Evolutionary conservation across 352 stramenopile genomes (phyloP), one percentile per base, ranked within the genome.

Genomic region (Globisporangium abappressorium): DNA sequence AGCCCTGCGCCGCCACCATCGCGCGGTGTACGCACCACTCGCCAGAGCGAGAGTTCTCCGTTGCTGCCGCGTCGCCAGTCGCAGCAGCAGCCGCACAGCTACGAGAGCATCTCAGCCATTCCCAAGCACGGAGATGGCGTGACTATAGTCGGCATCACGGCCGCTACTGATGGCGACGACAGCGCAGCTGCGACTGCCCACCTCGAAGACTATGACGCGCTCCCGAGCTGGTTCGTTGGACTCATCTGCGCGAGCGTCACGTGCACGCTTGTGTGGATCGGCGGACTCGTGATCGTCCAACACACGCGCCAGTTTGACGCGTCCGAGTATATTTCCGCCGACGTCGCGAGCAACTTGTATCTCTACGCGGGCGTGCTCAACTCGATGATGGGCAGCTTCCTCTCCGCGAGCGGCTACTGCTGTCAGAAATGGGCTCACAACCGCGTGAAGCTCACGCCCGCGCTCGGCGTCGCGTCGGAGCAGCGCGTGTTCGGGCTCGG

Each of bases 381-480:
- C 72, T 91, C 83, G 51, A 62, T 93, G 53, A 71, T 93, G 14
- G 85, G 85, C 24, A 90, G 81, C 36, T 93, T 92, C 54, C 72
- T 93, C 49, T 91, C 83, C 3, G 85, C 85, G 47, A 92, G 85
- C 41, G 85, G 85, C 65, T 93, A 93, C 58, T 93, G 83, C 71
- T 93, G 85, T 61, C 85, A 93, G 62, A 93, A 93, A 59, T 83
- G 76, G 53, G 83, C 85, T 24, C 85, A 93, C 64, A 76, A 79
- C 34, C 80, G 79, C 58, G 79, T 91, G 56, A 73, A 87, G 51
- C 65, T 65, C 54, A 68, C 81, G 24, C 70, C 80, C n/a, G 64
- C 81, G 51, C 72, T 89, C 6, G 83, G 85, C 53, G 79, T 81
- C 2, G 85, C 75, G 41, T 82, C 83, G 15, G 82, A 91, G 74